Evolutionary conservation across 1,139 yeast genomes (phyloP).

Genomic region (Hemisphaericaspora subhashii): DNA sequence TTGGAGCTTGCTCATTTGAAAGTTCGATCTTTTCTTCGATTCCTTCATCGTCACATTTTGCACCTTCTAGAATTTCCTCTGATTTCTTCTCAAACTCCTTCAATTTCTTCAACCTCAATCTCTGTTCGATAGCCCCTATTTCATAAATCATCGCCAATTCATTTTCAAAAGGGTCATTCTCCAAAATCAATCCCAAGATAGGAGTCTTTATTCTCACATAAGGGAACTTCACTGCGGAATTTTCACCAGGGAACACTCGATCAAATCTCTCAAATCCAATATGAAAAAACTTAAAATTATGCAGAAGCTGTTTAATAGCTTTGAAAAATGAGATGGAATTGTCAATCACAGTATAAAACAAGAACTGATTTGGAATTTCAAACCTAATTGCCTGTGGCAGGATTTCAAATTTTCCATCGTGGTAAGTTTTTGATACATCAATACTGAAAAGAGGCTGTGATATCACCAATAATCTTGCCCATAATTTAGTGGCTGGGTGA

Average conservation of each 20-base stretch:
- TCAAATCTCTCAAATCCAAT: conserved; percentile 38
- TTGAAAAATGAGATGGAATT: conserved; percentile 62
- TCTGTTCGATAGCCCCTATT: conserved; percentile 40
- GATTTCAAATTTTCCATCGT: conserved; percentile 22
- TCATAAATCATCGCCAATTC: conserved; percentile 41
- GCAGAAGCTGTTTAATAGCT: conserved; percentile 53
- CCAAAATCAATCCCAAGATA: conserved; percentile 37
- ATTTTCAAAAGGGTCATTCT: conserved; percentile 45
- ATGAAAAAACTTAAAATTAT: conserved; percentile 48
- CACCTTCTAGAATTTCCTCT: conserved; percentile 16
- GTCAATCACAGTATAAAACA: conserved; percentile 66
- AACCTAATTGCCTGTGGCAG: conserved; percentile 31
- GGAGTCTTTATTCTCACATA: conserved; percentile 30
- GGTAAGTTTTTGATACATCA: conserved; percentile 22
- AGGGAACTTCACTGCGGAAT: conserved; percentile 32
- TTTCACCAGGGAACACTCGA: conserved; percentile 34
- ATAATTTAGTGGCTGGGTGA: conserved; percentile 53
- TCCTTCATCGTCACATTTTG: conserved; percentile 11
- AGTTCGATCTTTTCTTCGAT: conserved; percentile 21
- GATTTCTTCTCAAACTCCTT: conserved; percentile 32
- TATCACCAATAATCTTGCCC: conserved; percentile 42
- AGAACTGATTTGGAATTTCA: conserved; percentile 59
- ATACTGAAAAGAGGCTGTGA: conserved; percentile 37
- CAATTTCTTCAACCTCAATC: conserved; percentile 29
- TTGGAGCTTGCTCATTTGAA: conserved; percentile 11